Evolutionary conservation across 768 basidiomycete species (phyloP), one percentile per base, ranked within the genome.

Genomic region (Chalciporus piperatus): DNA sequence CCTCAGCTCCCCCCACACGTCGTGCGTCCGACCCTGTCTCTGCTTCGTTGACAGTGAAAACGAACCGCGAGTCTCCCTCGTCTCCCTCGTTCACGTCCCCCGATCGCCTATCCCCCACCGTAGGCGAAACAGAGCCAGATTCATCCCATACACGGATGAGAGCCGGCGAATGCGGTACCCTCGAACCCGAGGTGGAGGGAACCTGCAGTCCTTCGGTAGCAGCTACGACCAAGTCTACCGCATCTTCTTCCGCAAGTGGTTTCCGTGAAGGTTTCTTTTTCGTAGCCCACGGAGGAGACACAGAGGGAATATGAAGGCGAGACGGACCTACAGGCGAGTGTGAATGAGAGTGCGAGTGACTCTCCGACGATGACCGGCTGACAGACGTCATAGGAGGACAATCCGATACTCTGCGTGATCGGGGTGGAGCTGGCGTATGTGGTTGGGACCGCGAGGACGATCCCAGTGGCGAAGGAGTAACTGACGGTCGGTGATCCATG

Each of bases 191-290:
- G 1, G 49, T 47, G 16, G 63, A 46, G 1, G 61, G 62, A 12
- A 59, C 56, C 4, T 49, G 55, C 13, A 61, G 28, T 14, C 41
- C 38, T 8, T 68, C 59, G 13, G 45, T 39, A 7, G 56, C 56
- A 6, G 66, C 19, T 0, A 95, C 83, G 5, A 98, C 79, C 16
- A 99, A 75, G 62, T 99, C 96, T 2, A 98, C 85, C 1, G 95
- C 94, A 56, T 98, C 89, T 2, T 81, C 77, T 13, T 57, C 17
- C 2, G 51, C 50, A 5, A 68, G 60, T 7, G 68, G 69, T 1
- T 51, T 19, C 27, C 33, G 67, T 11, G 46, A 20, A 3, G 47
- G 19, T 6, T 52, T 50, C 37, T 48, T 64, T 32, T 44, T 53
- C 10, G 44, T 3, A 7, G 45, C 45, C 22, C 22, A 4, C 2